A percentile compares a stretch with the other conserved stretches of the same genome.
Conservation (phyloP, 164 flowering plant genomes). For the Brasenia schreberi region DNA sequence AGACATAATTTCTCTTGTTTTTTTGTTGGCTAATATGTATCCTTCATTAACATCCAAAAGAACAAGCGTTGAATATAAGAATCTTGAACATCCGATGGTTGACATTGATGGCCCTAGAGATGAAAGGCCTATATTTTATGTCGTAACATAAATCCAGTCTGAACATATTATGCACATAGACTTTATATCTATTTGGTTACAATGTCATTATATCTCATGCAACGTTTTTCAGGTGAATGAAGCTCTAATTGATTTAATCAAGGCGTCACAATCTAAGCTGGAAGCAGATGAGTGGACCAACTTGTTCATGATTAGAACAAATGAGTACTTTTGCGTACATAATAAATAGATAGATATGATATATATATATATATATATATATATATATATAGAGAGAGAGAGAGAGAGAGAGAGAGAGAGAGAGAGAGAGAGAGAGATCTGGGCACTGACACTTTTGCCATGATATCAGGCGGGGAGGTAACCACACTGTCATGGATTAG, state of each 20-base stretch:
- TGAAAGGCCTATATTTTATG: no score
- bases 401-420: not conserved
- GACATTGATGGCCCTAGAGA: no score
- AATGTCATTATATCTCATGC: not conserved
- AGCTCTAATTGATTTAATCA: slow-evolving; percentile 67
- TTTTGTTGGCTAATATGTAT: no score
- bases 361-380: not conserved
- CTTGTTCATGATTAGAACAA: slow-evolving; percentile 26
- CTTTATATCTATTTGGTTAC: not conserved
- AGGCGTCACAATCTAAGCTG: slow-evolving; percentile 47
- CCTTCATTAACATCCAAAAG: no score
- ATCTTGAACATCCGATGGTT: no score
- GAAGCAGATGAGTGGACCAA: slow-evolving; percentile 72
- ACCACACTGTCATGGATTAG: slow-evolving; percentile 4
- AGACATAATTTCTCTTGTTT: no score
- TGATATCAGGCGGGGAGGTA: slow-evolving; percentile 8
- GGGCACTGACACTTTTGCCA: not conserved
- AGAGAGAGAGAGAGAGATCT: not conserved
- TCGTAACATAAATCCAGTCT: no score
- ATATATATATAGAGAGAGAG: not conserved
- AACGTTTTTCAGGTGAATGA: slow-evolving; percentile 56
- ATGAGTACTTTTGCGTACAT: slow-evolving; percentile 16
- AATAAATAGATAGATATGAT: not conserved
- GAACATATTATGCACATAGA: no score
- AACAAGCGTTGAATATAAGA: no score